Percentiles rank a stretch among this genome's conserved stretches.
phyloP scores from a whole-genome alignment of 1,284 basidiomycete genomes.

The Moniliella sp. region DNA sequence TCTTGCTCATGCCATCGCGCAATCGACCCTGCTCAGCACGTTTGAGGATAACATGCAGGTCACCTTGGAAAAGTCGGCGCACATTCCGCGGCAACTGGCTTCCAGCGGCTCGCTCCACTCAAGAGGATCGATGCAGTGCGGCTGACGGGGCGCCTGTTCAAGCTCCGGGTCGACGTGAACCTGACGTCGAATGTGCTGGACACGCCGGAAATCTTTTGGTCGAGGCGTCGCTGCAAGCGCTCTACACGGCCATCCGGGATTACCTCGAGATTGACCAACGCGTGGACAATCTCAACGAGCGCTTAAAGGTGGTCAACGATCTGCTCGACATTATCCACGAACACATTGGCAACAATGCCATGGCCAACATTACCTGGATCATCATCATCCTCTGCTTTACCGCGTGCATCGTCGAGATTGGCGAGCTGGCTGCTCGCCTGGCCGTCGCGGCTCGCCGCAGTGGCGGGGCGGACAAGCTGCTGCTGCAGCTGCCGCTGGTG shows the following conservation, averaged over 20 bases:
- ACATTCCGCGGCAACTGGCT: conserved; percentile 68
- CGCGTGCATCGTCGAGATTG: no score
- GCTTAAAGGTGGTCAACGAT: conserved; percentile 59
- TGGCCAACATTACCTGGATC: conserved; percentile 43
- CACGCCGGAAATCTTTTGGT: conserved; percentile 85
- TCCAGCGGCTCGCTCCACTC: conserved; percentile 53
- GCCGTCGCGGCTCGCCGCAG: no score
- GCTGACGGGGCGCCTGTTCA: conserved; percentile 69
- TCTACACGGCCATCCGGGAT: conserved; percentile 79
- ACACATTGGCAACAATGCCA: conserved; percentile 68
- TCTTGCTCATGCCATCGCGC: conserved; percentile 75
- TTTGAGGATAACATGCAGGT: conserved; percentile 63
- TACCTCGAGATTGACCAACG: conserved; percentile 77
- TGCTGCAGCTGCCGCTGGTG: no score
- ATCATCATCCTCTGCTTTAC: no score
- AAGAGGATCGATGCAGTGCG: conserved; percentile 62
- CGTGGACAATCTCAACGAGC: conserved; percentile 70
- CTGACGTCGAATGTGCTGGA: conserved; percentile 76
- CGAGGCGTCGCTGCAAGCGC: conserved; percentile 63
- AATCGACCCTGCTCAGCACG: conserved; percentile 70
- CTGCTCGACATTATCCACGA: conserved; percentile 57
- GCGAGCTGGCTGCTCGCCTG: no score
- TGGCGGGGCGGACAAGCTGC: no score
- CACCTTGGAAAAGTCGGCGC: conserved; percentile 56
- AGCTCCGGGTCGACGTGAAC: conserved; percentile 68